Evolutionary conservation across 305 asterid genomes (phyloP), one percentile per base, ranked within the genome.

Genomic region (Fraxinus angustifolia): DNA sequence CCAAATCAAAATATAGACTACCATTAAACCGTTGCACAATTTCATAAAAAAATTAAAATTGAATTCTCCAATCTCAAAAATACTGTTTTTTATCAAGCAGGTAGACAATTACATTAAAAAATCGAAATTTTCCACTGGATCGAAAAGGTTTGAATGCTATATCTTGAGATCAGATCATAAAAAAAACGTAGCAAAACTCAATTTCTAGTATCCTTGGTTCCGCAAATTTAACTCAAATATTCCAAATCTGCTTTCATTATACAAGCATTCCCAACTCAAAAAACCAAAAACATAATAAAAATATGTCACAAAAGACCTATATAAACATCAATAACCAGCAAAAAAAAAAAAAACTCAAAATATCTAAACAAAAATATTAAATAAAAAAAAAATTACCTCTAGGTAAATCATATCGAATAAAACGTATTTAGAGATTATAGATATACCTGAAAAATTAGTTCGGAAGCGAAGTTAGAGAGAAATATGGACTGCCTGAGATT

Each of bases 381-480:
- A 30, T 53, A 83, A 53, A 82, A 8, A 28, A 28, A 48, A 48
- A 48, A 14, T 48, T 48, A 48, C 21, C 60, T 16, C 60, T 48
- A 3, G 8, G 19, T 48, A 48, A 14, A 48, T 16, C 60, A 48
- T 48, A 48, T 48, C 6, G 60, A 48, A 14, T 48, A 48, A 16
- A 14, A 48, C 60, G 60, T 48, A 14, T 3, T 3, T 48, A 48
- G 60, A 48, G 60, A 48, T 48, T 23, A 78, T 53, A 48, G 7
- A 48, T 48, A 48, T 78, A 82, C 88, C 88, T 45, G 74, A 85
- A 77, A 79, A 67, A 58, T 75, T 28, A 85, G 86, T 85, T 85
- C 88, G 79, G 88, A 81, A 79, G 80, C 82, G 40, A 79, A 38
- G 78, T 67, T 67, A 31, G 84, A 56, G 83, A 85, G 85, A 87